phyloP scores from a whole-genome alignment of 129 eudicot species.

The Arctium minus region DNA sequence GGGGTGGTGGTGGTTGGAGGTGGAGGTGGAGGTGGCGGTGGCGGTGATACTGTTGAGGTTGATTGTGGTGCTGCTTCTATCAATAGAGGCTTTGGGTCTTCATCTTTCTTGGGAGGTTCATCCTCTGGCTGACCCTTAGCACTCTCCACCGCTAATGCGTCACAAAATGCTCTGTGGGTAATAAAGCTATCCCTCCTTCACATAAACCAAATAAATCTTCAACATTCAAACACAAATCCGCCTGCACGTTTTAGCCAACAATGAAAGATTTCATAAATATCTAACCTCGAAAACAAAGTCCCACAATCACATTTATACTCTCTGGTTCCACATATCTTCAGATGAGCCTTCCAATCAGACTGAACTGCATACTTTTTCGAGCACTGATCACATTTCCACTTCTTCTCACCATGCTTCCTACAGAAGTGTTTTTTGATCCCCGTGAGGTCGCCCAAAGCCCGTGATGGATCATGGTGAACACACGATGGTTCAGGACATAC shows the following conservation, averaged over 20 bases:
- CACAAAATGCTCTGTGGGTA: conserved; percentile 95
- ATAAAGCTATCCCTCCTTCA: conserved; percentile 94
- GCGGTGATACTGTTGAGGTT: conserved; percentile 30
- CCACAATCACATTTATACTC: conserved; percentile 99
- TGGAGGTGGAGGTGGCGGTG: conserved; percentile 33
- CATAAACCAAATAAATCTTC: conserved; percentile 13
- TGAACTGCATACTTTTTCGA: conserved; percentile 94
- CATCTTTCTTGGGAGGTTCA: conserved; percentile 37
- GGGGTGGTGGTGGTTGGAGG: conserved; percentile 19
- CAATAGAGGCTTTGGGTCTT: conserved; percentile 36
- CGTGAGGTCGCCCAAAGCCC: conserved; percentile 94
- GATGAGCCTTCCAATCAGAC: conserved; percentile 97
- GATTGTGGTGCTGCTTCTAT: conserved; percentile 38
- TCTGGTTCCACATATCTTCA: conserved; percentile 83
- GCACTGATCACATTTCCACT: conserved; percentile 96
- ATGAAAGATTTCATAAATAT: neutral
- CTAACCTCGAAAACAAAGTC: conserved; percentile 79
- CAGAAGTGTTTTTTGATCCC: conserved; percentile 98
- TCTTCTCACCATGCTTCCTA: conserved; percentile 96
- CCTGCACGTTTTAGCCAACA: neutral
- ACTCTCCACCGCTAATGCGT: conserved; percentile 76
- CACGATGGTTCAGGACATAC: conserved; percentile 91
- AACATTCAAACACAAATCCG: conserved; percentile 1
- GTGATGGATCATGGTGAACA: conserved; percentile 86
- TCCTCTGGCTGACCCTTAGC: conserved; percentile 44